Base-by-base conservation (phyloP, 108 stramenopile genomes). In the Skeletonema potamos region DNA sequence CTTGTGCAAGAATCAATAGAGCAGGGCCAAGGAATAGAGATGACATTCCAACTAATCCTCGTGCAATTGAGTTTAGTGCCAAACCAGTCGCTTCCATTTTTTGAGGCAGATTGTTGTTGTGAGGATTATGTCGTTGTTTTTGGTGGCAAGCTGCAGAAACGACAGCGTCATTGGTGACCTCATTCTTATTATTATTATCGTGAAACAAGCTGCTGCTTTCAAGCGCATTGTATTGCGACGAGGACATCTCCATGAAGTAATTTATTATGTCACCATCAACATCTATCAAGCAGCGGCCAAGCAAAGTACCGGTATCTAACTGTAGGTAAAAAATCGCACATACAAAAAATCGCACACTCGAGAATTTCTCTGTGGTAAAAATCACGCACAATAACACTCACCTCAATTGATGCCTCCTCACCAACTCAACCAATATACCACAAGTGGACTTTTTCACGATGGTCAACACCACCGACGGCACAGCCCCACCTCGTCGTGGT, bases 11-110 rank as follows among this genome's bases (percentile, higher is more conserved):
- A 15, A 70, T 61, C 54, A 89, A 63, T 24, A 89, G 55, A 15
- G 88, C 88, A 27, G 85, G 82, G 0, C 88, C 85, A 1, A 86
- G 58, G 43, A 89, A 89, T 2, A 89, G 27, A 26, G 71, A 66
- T 48, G 74, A 73, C 87, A 88, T 84, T 3, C 58, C 22, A 33
- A 85, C 77, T 12, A 70, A 62, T 4, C 77, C 87, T 9, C 79
- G 72, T 1, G 79, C 84, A 51, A 73, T 82, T 6, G 58, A 56
- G 64, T 82, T 81, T 1, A 88, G 17, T 0, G 82, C 62, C 0
- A 85, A 70, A 12, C 87, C 87, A 12, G 76, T 88, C 9, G 85
- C 84, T 68, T 88, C 86, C 7, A 74, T 18, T 15, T n/a, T n/a
- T n/a, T n/a, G n/a, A n/a, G 83, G 83, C 1, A 18, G 66, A 65